Conservation (phyloP, 179 eudicot species). For the Patellifolia procumbens region DNA sequence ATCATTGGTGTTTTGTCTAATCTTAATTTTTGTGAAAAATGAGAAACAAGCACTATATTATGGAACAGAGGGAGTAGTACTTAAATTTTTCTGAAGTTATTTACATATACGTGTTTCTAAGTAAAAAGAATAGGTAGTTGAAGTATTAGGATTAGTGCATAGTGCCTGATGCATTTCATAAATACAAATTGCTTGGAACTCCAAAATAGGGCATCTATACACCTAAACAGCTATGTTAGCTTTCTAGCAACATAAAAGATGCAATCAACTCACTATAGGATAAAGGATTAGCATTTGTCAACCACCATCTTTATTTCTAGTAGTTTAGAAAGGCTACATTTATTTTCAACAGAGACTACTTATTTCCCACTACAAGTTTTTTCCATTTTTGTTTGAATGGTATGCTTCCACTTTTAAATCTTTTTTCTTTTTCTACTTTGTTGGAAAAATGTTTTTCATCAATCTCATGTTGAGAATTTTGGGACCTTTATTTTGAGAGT, state of each 20-base stretch:
- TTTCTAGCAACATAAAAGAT: not conserved
- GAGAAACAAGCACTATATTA: no score
- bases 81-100: no score
- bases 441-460: not conserved
- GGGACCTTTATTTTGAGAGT: no score
- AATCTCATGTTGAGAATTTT: not conserved
- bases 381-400: no score
- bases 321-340: not conserved
- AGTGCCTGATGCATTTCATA: not conserved
- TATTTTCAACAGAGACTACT: not conserved
- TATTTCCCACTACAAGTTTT: no score
- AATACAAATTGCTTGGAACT: not conserved
- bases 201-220: not conserved
- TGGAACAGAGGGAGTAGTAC: no score
- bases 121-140: no score
- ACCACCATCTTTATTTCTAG: not conserved
- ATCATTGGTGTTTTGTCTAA: no score
- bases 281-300: not conserved
- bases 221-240: not conserved
- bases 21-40: no score
- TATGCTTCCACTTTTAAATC: not conserved
- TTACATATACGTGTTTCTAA: no score
- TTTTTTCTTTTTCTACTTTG: no score
- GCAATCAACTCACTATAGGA: not conserved
- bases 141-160: not conserved